phyloP scores from a whole-genome alignment of 2,329 filamentous ascomycete genomes.

The Neonectria neomacrospora region DNA sequence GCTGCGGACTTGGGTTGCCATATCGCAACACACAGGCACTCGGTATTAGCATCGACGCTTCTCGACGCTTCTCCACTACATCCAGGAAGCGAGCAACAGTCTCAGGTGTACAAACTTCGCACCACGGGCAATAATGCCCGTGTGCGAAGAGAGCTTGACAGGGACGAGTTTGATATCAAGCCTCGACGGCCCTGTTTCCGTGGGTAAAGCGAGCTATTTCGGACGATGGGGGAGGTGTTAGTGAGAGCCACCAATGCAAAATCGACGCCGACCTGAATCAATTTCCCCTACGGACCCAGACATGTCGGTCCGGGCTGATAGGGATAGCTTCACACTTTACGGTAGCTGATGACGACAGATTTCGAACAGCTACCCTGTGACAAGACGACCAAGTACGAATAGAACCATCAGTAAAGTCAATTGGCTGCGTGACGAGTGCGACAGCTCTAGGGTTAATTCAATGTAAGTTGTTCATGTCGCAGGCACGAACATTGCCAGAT shows the following conservation, averaged over 20 bases:
- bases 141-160: neutral
- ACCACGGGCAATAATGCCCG: too few species aligned
- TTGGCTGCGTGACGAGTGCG: conserved; percentile 24
- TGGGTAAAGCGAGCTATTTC: conserved; percentile 15
- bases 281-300: conserved; percentile 25
- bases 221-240: conserved; percentile 5
- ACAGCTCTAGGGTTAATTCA: conserved; percentile 38
- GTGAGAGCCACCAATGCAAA: conserved; percentile 3
- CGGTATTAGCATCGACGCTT: conserved; percentile 26
- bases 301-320: conserved; percentile 13
- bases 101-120: neutral
- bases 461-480: conserved; percentile 27
- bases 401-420: conserved; percentile 15
- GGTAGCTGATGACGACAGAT: conserved; percentile 20
- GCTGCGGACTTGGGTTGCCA: conserved; percentile 19
- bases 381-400: neutral
- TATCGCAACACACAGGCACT: conserved; percentile 18
- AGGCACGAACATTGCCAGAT: conserved; percentile 31
- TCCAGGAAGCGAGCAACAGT: neutral
- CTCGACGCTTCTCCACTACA: conserved; percentile 19
- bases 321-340: conserved; percentile 21
- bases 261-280: conserved; percentile 23
- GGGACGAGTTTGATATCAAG: neutral
- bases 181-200: conserved; percentile 14
- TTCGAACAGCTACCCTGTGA: conserved; percentile 1